Percentiles rank a stretch among this genome's conserved stretches.
These are phyloP conservation scores for Coffea canephora DNA, from an alignment of 257 asterid species.

Conservation along the genomic window DNA sequence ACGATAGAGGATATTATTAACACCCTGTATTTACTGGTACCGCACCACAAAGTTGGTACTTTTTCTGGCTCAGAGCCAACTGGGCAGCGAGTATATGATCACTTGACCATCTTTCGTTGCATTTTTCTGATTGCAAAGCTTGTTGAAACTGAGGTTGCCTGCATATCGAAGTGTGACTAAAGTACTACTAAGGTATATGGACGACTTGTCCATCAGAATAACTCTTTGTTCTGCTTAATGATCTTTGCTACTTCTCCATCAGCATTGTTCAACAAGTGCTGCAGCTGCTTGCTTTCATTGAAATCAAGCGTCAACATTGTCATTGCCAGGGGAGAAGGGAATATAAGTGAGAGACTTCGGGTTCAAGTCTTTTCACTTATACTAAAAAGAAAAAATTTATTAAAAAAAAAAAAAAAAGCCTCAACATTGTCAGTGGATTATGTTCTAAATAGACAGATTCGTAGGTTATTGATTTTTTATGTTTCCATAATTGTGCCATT, in stretches of 20 bases:
- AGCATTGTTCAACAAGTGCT: background rate
- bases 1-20: conserved; percentile 45
- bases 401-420: too few species aligned
- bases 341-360: too few species aligned
- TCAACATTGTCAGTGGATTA: background rate
- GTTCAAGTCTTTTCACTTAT: too few species aligned
- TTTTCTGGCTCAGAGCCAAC: background rate
- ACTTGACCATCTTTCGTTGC: background rate
- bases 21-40: background rate
- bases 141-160: background rate
- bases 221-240: background rate
- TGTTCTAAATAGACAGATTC: background rate
- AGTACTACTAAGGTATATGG: background rate
- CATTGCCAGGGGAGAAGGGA: too few species aligned
- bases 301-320: background rate
- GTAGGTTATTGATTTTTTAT: background rate
- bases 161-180: background rate
- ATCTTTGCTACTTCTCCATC: background rate
- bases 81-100: conserved; percentile 6
- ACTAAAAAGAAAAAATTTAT: too few species aligned
- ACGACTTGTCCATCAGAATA: background rate
- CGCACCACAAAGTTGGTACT: background rate
- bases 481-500: background rate
- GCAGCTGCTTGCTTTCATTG: background rate
- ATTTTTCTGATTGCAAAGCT: background rate